Evolutionary conservation across 2,329 filamentous ascomycete species (phyloP).

Genomic region (Fusarium nisikadoi): DNA sequence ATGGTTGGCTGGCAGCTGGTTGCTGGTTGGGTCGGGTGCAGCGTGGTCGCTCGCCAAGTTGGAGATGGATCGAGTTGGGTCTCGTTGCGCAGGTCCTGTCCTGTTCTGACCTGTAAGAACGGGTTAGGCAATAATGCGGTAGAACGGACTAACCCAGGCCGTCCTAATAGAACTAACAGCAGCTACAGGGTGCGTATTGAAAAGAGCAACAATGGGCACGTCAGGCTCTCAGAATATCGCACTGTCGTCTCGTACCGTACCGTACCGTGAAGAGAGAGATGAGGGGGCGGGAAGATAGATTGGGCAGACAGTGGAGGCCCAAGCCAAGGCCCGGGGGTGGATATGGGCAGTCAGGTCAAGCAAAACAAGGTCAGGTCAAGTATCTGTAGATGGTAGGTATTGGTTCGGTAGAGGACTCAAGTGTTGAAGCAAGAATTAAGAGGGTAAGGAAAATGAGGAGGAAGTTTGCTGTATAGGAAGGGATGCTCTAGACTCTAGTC

Average conservation of each 20-base stretch:
- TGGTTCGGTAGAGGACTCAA: conserved; percentile 14
- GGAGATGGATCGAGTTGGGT: conserved; percentile 38
- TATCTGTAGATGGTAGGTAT: not conserved
- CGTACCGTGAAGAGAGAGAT: conserved; percentile 14
- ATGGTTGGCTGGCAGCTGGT: conserved; percentile 26
- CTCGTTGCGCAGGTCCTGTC: conserved; percentile 17
- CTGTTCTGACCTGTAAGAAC: conserved; percentile 6
- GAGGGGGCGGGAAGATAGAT: conserved; percentile 40
- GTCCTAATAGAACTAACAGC: conserved; percentile 14
- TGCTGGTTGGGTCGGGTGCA: conserved; percentile 38
- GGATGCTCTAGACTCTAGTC: conserved; percentile 9
- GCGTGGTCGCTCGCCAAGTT: conserved; percentile 42
- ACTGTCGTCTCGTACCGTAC: conserved; percentile 1
- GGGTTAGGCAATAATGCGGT: not conserved
- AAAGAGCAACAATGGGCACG: conserved; percentile 18
- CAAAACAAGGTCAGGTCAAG: not conserved
- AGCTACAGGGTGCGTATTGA: not conserved
- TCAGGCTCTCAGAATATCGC: conserved; percentile 9
- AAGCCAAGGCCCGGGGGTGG: conserved; percentile 42
- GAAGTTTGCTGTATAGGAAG: not conserved
- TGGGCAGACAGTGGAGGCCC: conserved; percentile 44
- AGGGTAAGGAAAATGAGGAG: not conserved
- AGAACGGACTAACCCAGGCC: conserved; percentile 20
- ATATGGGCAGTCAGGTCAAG: conserved; percentile 4
- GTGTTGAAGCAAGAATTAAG: conserved; percentile 5